A percentile compares a stretch with the other conserved stretches of the same genome.
These are phyloP conservation scores for Suillus sp. DNA, from an alignment of 768 basidiomycete genomes.

Conservation along the genomic window DNA sequence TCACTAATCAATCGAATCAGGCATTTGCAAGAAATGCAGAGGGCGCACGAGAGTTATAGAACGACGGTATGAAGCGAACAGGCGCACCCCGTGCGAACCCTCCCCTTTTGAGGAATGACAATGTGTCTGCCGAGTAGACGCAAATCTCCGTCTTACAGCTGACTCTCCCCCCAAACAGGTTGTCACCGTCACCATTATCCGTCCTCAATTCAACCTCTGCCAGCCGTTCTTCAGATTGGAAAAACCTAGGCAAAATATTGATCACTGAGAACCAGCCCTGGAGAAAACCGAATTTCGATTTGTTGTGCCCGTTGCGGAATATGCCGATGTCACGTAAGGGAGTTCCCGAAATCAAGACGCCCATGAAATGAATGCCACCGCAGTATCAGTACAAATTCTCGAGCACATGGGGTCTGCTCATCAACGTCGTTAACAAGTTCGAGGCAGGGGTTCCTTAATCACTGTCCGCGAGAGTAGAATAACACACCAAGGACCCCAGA, in stretches of 20 bases:
- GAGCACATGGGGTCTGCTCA: constrained; percentile 12
- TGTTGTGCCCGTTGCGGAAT: constrained; percentile 30
- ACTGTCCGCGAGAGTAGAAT: constrained; percentile 12
- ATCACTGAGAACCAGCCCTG: constrained; percentile 5
- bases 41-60: constrained; percentile 8
- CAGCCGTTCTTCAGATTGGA: constrained; percentile 2
- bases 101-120: too few species aligned
- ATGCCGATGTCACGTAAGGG: constrained; percentile 24
- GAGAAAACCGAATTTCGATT: constrained; percentile 18
- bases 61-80: constrained; percentile 12
- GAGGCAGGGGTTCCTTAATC: constrained; percentile 12
- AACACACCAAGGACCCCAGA: neutral
- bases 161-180: too few species aligned
- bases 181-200: too few species aligned
- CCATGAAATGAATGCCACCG: constrained; percentile 13
- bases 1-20: constrained; percentile 37
- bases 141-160: too few species aligned
- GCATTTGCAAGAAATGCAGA: constrained; percentile 7
- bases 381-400: neutral
- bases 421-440: constrained; percentile 12
- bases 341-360: constrained; percentile 23
- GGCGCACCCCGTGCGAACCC: constrained; percentile 6
- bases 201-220: neutral
- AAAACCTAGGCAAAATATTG: constrained; percentile 5
- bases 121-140: too few species aligned